Conservation (phyloP, 805 yeast species). For the Starmerella apicola region DNA sequence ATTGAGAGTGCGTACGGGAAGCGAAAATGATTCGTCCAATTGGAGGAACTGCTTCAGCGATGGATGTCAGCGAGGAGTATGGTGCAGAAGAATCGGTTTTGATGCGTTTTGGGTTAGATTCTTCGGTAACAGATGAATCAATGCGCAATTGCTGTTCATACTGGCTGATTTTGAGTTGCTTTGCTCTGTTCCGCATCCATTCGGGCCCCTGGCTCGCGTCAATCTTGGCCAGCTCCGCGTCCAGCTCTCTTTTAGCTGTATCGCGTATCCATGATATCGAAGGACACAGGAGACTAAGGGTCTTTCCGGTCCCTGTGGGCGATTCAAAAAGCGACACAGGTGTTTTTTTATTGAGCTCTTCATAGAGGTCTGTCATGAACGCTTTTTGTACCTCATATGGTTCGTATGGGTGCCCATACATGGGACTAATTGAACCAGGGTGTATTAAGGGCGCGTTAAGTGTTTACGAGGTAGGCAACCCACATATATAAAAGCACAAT, state of each 20-base stretch:
- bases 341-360: constrained; percentile 40
- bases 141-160: constrained; percentile 17
- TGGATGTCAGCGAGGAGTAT: neutral
- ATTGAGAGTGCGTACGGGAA: constrained; percentile 85
- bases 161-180: constrained; percentile 18
- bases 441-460: too few species aligned
- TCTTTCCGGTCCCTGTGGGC: constrained; percentile 90
- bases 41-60: constrained; percentile 7
- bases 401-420: constrained; percentile 60
- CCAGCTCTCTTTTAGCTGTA: constrained; percentile 18
- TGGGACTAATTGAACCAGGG: too few species aligned
- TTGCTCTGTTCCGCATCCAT: constrained; percentile 45
- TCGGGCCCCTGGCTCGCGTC: constrained; percentile 50
- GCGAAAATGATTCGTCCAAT: constrained; percentile 51
- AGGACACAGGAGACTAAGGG: constrained; percentile 74
- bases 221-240: constrained; percentile 14
- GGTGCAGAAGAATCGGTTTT: too few species aligned
- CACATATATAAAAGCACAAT: too few species aligned
- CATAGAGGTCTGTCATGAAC: constrained; percentile 65
- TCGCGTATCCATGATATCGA: constrained; percentile 71
- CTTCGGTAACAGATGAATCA: constrained; percentile 14
- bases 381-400: constrained; percentile 72
- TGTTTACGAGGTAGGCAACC: too few species aligned
- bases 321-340: constrained; percentile 79
- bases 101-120: neutral